phyloP scores from a whole-genome alignment of 2,329 filamentous ascomycete genomes.

The Fusarium torulosum region DNA sequence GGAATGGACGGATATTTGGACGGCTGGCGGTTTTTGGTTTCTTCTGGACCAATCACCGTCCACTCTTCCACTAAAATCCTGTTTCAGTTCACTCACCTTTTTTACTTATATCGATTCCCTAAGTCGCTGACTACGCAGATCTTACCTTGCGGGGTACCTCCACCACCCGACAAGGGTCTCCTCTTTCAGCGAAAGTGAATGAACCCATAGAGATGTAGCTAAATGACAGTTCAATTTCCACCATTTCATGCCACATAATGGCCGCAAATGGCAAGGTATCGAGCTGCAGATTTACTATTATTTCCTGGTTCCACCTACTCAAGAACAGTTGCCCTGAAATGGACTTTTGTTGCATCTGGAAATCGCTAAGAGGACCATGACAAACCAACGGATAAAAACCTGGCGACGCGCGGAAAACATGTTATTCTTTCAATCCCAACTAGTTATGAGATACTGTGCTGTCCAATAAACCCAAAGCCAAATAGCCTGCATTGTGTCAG shows the following conservation, averaged over 20 bases:
- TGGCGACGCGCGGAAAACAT: neutral
- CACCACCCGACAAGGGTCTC: too few relatives aligned
- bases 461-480: neutral
- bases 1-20: too few relatives aligned
- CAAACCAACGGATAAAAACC: neutral
- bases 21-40: too few relatives aligned
- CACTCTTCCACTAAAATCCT: too few relatives aligned
- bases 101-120: too few relatives aligned
- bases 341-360: neutral
- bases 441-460: neutral
- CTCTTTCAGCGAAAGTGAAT: too few relatives aligned
- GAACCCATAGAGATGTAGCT: too few relatives aligned
- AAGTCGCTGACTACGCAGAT: too few relatives aligned
- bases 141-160: too few relatives aligned
- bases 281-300: neutral
- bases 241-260: neutral
- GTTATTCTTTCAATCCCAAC: neutral
- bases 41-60: too few relatives aligned
- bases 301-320: neutral
- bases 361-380: neutral
- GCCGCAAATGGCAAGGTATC: neutral
- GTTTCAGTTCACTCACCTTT: too few relatives aligned
- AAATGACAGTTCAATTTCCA: too few relatives aligned
- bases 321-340: neutral
- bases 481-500: neutral